Evolutionary conservation across 2,329 filamentous ascomycete genomes (phyloP), one percentile per base, ranked within the genome.

Genomic region (Neoascochyta sp.): DNA sequence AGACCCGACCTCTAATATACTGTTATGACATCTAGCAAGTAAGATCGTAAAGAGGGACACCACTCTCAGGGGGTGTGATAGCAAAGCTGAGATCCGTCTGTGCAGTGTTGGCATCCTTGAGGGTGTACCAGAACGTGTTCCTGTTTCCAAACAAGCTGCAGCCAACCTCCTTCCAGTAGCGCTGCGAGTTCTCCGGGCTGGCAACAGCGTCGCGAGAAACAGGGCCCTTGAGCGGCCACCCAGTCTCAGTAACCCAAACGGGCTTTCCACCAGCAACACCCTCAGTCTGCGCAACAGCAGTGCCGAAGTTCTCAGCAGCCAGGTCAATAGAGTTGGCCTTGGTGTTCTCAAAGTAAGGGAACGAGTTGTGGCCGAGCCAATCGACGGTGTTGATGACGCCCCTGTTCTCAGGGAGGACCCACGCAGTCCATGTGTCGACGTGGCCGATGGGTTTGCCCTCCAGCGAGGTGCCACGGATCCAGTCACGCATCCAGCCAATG

Each of bases 181-280:
- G 28, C 32, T 49, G 43, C 6, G 47, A 37, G 30, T 58, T 58
- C 12, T 49, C 41, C 4, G 45, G 34, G 5, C 43, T 47, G 1
- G 54, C 50, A n/a, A 50, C 44, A 4, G 51, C 52, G 11, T 45
- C 23, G 11, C 51, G 45, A 16, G 44, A 52, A 14, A 38, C 38
- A 3, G 50, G 46, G 5, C 54, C 54, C 9, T 39, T 32, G 25
- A 37, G 41, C 16, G 87, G 86, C 78, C 84, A 90, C 41, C 87
- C 87, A 9, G 86, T 90, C 73, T 93, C 87, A 11, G 86, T 90
- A 39, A 92, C 75, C 84, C 85, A 92, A 47, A 93, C 75, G 10
- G 75, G 69, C 72, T 87, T 89, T 52, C 75, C 76, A 13, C 69
- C 68, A 14, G 76, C 73, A 17, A 70, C 80, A 9, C 57, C 62